These are phyloP conservation scores for Paracoccidioides brasiliensis DNA, from an alignment of 2,329 filamentous ascomycete genomes.

Conservation along the genomic window DNA sequence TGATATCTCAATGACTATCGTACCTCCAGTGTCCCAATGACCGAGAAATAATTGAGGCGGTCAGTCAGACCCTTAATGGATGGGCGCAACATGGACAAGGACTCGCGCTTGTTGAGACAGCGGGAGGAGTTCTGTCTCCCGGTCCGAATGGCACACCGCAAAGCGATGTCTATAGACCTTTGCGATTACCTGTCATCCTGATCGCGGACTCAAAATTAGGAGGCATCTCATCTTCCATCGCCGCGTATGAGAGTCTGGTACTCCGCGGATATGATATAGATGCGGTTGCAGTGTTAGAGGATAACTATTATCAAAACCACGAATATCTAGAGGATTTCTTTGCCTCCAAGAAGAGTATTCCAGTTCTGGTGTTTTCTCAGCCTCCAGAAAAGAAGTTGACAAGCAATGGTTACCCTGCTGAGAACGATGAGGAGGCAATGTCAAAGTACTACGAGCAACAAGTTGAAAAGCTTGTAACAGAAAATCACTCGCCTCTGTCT, in stretches of 20 bases:
- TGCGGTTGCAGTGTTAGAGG: slow-evolving; percentile 54
- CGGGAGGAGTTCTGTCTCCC: slow-evolving; percentile 70
- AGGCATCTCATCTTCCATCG: slow-evolving; percentile 68
- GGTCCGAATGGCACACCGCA: slow-evolving; percentile 63
- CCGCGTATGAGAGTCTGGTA: slow-evolving; percentile 63
- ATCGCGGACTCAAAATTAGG: slow-evolving; percentile 64
- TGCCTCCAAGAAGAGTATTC: slow-evolving; percentile 39
- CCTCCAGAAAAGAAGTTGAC: slow-evolving; percentile 40
- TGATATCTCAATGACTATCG: background rate
- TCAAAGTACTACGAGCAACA: slow-evolving; percentile 47
- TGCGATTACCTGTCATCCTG: slow-evolving; percentile 60
- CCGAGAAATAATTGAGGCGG: slow-evolving; percentile 38
- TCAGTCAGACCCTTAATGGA: slow-evolving; percentile 33
- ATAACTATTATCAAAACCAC: slow-evolving; percentile 54
- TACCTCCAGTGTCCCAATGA: slow-evolving; percentile 35
- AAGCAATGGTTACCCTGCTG: slow-evolving; percentile 13
- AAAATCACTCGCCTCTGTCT: slow-evolving; percentile 23
- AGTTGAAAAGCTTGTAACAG: slow-evolving; percentile 15
- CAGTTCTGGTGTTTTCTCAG: slow-evolving; percentile 42
- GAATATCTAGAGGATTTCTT: slow-evolving; percentile 59
- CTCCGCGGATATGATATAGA: slow-evolving; percentile 69
- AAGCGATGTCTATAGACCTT: slow-evolving; percentile 61
- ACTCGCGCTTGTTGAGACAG: slow-evolving; percentile 50
- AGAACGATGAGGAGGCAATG: slow-evolving; percentile 47
- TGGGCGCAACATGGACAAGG: slow-evolving; percentile 10